Percentiles rank a stretch among this genome's conserved stretches.
Conservation (phyloP, 2,329 filamentous ascomycete species). For the Paecilomyces dactylethromorphus region DNA sequence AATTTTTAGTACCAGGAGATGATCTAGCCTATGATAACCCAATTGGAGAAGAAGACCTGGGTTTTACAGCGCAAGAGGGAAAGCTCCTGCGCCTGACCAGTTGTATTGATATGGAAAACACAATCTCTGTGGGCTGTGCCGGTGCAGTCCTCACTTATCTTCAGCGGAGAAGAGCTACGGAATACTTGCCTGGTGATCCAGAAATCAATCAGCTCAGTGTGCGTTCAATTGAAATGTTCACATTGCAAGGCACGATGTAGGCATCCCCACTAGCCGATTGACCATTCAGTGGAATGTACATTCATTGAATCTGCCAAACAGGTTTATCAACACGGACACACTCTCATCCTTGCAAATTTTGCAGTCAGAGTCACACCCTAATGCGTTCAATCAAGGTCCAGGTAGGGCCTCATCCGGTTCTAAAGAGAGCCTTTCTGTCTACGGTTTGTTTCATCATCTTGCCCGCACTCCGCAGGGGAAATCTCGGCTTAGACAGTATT, state of each 20-base stretch:
- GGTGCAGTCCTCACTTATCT: conserved; percentile 81
- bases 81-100: conserved; percentile 63
- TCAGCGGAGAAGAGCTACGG: conserved; percentile 58
- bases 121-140: conserved; percentile 71
- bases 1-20: conserved; percentile 58
- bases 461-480: conserved; percentile 76
- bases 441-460: conserved; percentile 70
- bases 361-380: conserved; percentile 74
- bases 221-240: conserved; percentile 66
- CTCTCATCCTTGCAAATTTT: conserved; percentile 79
- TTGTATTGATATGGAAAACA: conserved; percentile 67
- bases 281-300: neutral
- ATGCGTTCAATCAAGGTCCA: conserved; percentile 68
- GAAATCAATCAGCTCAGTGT: conserved; percentile 55
- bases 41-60: conserved; percentile 31
- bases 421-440: conserved; percentile 79
- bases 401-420: conserved; percentile 53
- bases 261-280: conserved; percentile 7
- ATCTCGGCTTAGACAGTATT: conserved; percentile 65
- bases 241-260: conserved; percentile 56
- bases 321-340: conserved; percentile 78
- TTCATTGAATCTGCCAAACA: conserved; percentile 36
- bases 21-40: conserved; percentile 39
- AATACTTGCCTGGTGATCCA: conserved; percentile 56
- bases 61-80: conserved; percentile 52